Conservation (phyloP, 1,284 basidiomycete genomes). For the Ustilago trichophora region DNA sequence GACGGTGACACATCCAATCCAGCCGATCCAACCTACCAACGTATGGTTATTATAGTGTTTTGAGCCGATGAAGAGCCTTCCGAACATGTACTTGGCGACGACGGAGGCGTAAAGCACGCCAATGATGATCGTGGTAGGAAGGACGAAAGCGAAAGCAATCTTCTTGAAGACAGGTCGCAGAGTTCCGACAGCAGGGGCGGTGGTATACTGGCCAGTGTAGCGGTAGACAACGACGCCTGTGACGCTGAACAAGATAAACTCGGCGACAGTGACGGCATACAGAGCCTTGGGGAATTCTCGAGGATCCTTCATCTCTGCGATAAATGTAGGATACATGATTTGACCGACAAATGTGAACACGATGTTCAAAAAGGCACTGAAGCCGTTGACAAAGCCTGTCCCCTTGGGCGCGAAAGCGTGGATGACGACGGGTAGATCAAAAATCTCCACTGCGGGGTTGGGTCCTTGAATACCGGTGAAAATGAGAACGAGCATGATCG, state of each 20-base stretch:
- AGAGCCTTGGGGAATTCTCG: slow-evolving; percentile 74
- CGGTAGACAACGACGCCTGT: slow-evolving; percentile 74
- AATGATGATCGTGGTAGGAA: slow-evolving; percentile 66
- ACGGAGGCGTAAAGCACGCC: slow-evolving; percentile 64
- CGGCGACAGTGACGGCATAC: slow-evolving; percentile 70
- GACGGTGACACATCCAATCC: slow-evolving; percentile 72
- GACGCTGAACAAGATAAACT: slow-evolving; percentile 72
- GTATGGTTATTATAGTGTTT: slow-evolving; percentile 70
- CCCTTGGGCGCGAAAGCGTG: slow-evolving; percentile 61
- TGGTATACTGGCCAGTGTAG: slow-evolving; percentile 67
- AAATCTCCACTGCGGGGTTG: slow-evolving; percentile 36
- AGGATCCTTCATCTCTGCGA: slow-evolving; percentile 73
- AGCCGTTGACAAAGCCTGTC: slow-evolving; percentile 73
- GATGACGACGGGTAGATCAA: slow-evolving; percentile 44
- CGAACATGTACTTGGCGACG: slow-evolving; percentile 63
- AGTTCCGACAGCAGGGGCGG: slow-evolving; percentile 56
- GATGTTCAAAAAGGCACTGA: slow-evolving; percentile 69
- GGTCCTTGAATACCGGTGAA: slow-evolving; percentile 52
- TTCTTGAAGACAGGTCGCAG: slow-evolving; percentile 54
- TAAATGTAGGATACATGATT: slow-evolving; percentile 70
- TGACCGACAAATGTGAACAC: slow-evolving; percentile 75
- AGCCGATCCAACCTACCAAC: slow-evolving; percentile 72
- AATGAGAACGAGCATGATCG: slow-evolving; percentile 54
- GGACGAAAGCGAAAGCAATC: slow-evolving; percentile 63
- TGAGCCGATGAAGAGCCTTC: slow-evolving; percentile 57